Base-by-base conservation (phyloP, 768 basidiomycete genomes). In the Amanita rubescens region DNA sequence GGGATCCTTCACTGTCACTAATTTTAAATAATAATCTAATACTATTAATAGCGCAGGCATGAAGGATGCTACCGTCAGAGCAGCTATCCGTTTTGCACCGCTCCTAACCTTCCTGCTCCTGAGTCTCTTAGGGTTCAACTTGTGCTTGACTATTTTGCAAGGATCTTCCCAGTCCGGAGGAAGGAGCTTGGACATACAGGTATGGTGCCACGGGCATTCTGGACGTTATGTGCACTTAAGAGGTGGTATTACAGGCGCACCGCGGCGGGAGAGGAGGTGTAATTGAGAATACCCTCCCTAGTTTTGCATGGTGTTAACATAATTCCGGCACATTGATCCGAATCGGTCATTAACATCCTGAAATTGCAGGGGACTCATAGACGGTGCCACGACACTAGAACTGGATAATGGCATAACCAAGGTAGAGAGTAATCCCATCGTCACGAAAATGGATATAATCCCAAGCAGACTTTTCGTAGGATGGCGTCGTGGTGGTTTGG, bases 401-500 rank as follows among this genome's bases (percentile, higher is more conserved):
- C 67, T 90, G 58, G 89, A 90, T 64, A 86, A 88, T 62, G 86
- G 85, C 1, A 76, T 90, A 52, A 87, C 87, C 11, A 80, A 78
- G 72, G 86, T 81, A 51, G 66, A 51, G 66, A 60, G 22, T 33
- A 4, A 1, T 2, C 15, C 12, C 14, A 1, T 10, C 43, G 22
- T n/a, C 15, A 33, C 49, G 38, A 15, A 24, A 33, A 20, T 25
- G 11, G 25, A 27, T 46, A 24, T 22, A 17, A 8, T 25, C 45
- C 12, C 1, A 9, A 22, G 3, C 34, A 37, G 24, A 49, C 24
- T 24, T n/a, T 24, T 25, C 61, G 33, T 37, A 88, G 86, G 89
- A 92, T 63, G 87, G 85, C 12, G 76, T 77, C 44, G 82, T 86
- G 14, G 73, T 92, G 37, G 85, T 91, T 14, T 90, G 85, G 85